Conservation (phyloP, 345 rosid species). For the Garcia nutans region DNA sequence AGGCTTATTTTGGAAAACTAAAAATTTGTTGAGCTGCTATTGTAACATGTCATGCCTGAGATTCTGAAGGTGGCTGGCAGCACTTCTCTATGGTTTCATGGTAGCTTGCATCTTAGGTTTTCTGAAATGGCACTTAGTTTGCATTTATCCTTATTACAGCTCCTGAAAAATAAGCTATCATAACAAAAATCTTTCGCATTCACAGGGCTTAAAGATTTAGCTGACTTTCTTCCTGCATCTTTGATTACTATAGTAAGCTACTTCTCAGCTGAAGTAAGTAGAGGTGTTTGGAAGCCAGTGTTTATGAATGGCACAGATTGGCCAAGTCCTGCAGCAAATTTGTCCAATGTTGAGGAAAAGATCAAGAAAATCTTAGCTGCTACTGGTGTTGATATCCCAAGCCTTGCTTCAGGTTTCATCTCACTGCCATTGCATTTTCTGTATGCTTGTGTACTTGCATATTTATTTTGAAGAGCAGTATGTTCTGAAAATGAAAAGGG, state of each 20-base stretch:
- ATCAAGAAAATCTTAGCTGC: conserved; percentile 84
- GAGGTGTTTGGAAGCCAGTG: conserved; percentile 95
- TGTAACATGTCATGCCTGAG: conserved; percentile 30
- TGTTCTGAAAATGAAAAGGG: not conserved
- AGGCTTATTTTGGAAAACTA: not conserved
- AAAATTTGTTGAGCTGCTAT: not conserved
- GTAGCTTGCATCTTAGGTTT: conserved; percentile 30
- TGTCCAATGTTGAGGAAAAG: conserved; percentile 75
- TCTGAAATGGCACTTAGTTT: not conserved
- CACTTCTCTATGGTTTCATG: not conserved
- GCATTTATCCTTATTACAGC: not conserved
- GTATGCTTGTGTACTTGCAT: not conserved
- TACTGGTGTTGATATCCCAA: conserved; percentile 91
- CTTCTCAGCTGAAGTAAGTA: conserved; percentile 90
- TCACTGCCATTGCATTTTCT: not conserved
- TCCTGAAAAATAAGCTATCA: not conserved
- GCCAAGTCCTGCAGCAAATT: conserved; percentile 98
- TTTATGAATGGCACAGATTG: conserved; percentile 98
- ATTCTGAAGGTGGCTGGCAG: conserved; percentile 1
- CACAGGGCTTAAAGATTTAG: conserved; percentile 88
- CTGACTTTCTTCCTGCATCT: conserved; percentile 91
- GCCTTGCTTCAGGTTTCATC: conserved; percentile 68
- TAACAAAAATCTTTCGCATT: not conserved
- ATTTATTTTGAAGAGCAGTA: not conserved
- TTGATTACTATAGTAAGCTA: conserved; percentile 84